Evolutionary conservation across 2,329 filamentous ascomycete species (phyloP).

Genomic region (Trichoderma gracile): DNA sequence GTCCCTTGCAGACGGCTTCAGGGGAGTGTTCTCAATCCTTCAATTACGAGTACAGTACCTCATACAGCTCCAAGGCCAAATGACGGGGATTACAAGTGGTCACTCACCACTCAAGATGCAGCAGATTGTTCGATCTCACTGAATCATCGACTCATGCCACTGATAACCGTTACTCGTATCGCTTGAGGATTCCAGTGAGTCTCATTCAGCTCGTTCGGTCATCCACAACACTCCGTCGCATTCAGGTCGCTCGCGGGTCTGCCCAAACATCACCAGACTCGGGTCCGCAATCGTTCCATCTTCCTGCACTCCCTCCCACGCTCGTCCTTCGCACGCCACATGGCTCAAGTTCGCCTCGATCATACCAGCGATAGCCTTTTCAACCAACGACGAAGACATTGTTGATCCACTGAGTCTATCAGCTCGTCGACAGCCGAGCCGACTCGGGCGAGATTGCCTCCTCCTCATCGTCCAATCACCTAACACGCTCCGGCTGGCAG

Average conservation of each 20-base stretch:
- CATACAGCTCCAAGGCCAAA: too few species aligned
- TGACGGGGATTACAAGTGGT: too few species aligned
- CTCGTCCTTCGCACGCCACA: conserved; percentile 11
- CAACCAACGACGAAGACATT: not conserved
- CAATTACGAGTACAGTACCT: too few species aligned
- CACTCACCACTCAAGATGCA: too few species aligned
- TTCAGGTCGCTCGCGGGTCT: not conserved
- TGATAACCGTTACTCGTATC: conserved; percentile 1
- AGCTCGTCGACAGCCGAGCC: conserved; percentile 11
- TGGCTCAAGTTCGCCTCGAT: conserved; percentile 9
- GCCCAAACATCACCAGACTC: conserved; percentile 14
- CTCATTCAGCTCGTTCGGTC: conserved; percentile 1
- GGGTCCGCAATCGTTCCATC: conserved; percentile 15
- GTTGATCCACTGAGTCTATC: conserved; percentile 2
- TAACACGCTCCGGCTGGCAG: conserved; percentile 6
- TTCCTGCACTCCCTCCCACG: not conserved
- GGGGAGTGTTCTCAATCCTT: too few species aligned
- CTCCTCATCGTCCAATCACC: not conserved
- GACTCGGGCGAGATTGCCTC: not conserved
- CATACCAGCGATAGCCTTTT: not conserved
- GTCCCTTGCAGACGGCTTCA: too few species aligned
- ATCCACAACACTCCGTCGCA: not conserved
- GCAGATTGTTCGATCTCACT: too few species aligned
- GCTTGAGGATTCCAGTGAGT: not conserved
- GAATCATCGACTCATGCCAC: not conserved